phyloP scores from a whole-genome alignment of 495 filamentous ascomycete genomes.

The Hypoxylon intermedium region DNA sequence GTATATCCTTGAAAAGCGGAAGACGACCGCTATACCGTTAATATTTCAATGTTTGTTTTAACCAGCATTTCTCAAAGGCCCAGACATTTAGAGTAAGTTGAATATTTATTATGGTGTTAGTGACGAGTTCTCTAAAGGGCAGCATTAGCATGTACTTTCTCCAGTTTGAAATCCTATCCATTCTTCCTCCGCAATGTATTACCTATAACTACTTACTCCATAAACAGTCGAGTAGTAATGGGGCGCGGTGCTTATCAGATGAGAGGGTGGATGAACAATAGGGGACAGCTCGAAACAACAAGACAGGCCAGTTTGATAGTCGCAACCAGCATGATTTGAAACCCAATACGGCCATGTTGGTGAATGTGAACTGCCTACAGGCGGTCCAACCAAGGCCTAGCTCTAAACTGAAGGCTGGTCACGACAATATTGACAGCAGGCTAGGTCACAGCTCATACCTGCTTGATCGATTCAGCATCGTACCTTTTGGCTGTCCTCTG shows the following conservation, averaged over 20 bases:
- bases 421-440: conserved; percentile 33
- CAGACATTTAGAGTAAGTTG: no score
- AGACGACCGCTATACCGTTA: conserved; percentile 3
- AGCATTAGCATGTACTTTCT: background rate
- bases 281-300: conserved; percentile 1
- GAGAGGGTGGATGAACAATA: no score
- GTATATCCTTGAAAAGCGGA: conserved; percentile 2
- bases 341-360: conserved; percentile 17
- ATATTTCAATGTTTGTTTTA: conserved; percentile 4
- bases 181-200: background rate
- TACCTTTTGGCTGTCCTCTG: conserved; percentile 1
- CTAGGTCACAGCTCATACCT: conserved; percentile 6
- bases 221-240: no score
- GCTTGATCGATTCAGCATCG: conserved; percentile 30
- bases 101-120: no score
- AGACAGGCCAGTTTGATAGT: conserved; percentile 20
- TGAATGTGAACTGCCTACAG: background rate
- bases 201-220: no score
- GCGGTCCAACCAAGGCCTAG: background rate
- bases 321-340: conserved; percentile 21
- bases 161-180: background rate
- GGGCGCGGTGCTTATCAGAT: conserved; percentile 2
- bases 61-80: background rate
- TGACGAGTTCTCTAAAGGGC: no score
- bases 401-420: conserved; percentile 12